These are phyloP conservation scores for Penicillium sumatraense DNA, from an alignment of 2,329 filamentous ascomycete species.

Conservation along the genomic window DNA sequence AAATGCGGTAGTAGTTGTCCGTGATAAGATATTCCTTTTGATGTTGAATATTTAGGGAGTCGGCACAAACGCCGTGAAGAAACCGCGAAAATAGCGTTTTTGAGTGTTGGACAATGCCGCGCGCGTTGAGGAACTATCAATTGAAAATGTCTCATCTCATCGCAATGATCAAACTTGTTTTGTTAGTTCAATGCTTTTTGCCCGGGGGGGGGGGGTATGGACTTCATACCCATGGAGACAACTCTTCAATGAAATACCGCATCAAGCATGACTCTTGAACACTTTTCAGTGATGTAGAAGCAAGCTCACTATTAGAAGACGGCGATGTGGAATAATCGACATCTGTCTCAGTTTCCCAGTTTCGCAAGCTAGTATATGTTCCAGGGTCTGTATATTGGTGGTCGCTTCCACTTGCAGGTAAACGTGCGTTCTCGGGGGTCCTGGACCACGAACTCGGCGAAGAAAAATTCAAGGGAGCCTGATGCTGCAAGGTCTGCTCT, in stretches of 20 bases:
- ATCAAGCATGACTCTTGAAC: conserved; percentile 26
- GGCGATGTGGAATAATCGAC: neutral
- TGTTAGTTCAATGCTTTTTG: conserved; percentile 3
- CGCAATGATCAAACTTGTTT: conserved; percentile 28
- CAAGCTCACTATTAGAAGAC: neutral
- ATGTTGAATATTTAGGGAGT: conserved; percentile 25
- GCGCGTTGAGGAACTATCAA: conserved; percentile 24
- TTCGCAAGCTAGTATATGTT: neutral
- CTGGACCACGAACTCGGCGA: conserved; percentile 3
- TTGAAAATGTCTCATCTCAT: conserved; percentile 25
- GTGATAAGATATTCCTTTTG: conserved; percentile 16
- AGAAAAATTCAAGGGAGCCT: neutral
- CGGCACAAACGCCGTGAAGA: conserved; percentile 26
- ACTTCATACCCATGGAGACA: conserved; percentile 28
- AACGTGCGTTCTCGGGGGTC: neutral
- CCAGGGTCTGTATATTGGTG: neutral
- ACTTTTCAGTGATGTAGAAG: neutral
- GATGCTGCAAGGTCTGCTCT: neutral
- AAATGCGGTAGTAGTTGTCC: conserved; percentile 20
- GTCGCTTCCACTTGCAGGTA: neutral
- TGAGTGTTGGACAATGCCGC: conserved; percentile 21
- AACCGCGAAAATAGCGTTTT: conserved; percentile 30
- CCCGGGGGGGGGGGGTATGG: neutral
- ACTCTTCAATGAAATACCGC: conserved; percentile 31
- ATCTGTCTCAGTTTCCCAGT: neutral